A percentile compares a stretch with the other conserved stretches of the same genome.
Evolutionary conservation across 1,284 basidiomycete genomes (phyloP).

Genomic region (Ganoderma lucidum): DNA sequence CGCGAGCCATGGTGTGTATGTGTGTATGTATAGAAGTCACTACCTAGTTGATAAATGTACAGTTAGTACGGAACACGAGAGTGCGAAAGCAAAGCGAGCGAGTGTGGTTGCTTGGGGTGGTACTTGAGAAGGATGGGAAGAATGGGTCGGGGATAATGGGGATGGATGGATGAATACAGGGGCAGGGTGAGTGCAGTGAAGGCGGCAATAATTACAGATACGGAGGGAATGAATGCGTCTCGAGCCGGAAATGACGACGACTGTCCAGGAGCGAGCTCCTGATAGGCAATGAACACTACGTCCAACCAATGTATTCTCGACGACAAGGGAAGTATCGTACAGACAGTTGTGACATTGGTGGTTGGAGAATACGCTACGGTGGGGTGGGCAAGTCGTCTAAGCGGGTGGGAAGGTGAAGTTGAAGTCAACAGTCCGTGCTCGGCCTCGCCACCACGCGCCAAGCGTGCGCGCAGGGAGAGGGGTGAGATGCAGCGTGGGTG

Average conservation of each 20-base stretch:
- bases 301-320: conserved; percentile 40
- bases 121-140: neutral
- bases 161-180: neutral
- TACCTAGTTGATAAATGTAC: conserved; percentile 3
- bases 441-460: conserved; percentile 13
- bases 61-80: neutral
- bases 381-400: conserved; percentile 34
- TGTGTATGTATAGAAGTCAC: conserved; percentile 7
- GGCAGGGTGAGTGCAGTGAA: neutral
- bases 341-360: conserved; percentile 35
- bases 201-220: neutral
- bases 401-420: conserved; percentile 22
- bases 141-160: neutral
- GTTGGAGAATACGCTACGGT: conserved; percentile 38
- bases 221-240: conserved; percentile 14
- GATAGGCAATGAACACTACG: conserved; percentile 35
- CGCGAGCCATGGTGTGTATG: conserved; percentile 14
- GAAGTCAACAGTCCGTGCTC: conserved; percentile 35
- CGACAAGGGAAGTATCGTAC: conserved; percentile 35
- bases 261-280: neutral
- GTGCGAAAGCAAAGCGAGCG: conserved; percentile 8
- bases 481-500: conserved; percentile 15
- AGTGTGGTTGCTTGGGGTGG: neutral
- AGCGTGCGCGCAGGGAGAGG: neutral
- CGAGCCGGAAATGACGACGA: conserved; percentile 30